These are phyloP conservation scores for Botrytis byssoidea DNA, from an alignment of 2,329 filamentous ascomycete genomes.

Conservation along the genomic window DNA sequence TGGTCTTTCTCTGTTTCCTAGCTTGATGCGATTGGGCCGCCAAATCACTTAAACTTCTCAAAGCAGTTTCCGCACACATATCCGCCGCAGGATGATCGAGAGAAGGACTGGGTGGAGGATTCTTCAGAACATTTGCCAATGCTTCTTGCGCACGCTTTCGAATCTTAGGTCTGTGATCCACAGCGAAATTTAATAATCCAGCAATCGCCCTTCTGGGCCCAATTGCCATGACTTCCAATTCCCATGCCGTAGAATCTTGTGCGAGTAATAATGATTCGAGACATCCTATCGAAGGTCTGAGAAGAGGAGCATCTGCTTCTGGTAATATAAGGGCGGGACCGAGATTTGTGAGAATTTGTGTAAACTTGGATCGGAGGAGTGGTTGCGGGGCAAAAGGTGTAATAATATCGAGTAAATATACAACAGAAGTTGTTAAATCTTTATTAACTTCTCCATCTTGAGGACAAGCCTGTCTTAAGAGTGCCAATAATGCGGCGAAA, in stretches of 20 bases:
- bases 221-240: slow-evolving; percentile 76
- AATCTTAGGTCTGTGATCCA: slow-evolving; percentile 90
- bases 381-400: slow-evolving; percentile 81
- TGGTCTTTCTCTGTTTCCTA: slow-evolving; percentile 65
- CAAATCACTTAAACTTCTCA: slow-evolving; percentile 76
- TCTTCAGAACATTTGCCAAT: slow-evolving; percentile 76
- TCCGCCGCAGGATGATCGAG: slow-evolving; percentile 93
- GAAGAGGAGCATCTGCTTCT: slow-evolving; percentile 81
- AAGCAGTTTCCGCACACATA: slow-evolving; percentile 89
- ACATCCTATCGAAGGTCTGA: slow-evolving; percentile 87
- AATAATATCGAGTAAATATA: slow-evolving; percentile 93
- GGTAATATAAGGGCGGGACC: slow-evolving; percentile 77
- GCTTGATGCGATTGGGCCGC: slow-evolving; percentile 60
- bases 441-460: slow-evolving; percentile 68
- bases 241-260: slow-evolving; percentile 86
- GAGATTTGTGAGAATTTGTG: slow-evolving; percentile 83
- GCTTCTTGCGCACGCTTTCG: slow-evolving; percentile 91
- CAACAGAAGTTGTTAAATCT: slow-evolving; percentile 78
- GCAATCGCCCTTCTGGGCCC: slow-evolving; percentile 85
- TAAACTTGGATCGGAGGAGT: slow-evolving; percentile 91
- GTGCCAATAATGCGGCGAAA: slow-evolving; percentile 88
- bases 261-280: slow-evolving; percentile 87
- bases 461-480: slow-evolving; percentile 75
- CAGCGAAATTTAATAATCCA: slow-evolving; percentile 77
- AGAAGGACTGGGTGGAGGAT: slow-evolving; percentile 84